Conservation (phyloP, 1,284 basidiomycete genomes). For the Sphagnurus paluster region DNA sequence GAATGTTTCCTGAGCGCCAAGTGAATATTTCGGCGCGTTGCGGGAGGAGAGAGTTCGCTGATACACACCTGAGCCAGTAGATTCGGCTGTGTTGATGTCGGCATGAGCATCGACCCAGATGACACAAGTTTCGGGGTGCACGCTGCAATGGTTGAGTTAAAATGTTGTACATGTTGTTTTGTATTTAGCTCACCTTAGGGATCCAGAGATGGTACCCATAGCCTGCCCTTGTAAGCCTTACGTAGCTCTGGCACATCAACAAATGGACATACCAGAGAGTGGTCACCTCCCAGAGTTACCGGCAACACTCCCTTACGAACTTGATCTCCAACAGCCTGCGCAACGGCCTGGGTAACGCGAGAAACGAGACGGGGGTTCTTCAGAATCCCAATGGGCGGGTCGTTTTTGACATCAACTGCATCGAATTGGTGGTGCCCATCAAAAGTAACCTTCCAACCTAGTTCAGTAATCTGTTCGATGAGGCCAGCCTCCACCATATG, state of each 20-base stretch:
- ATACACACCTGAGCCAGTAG: slow-evolving; percentile 74
- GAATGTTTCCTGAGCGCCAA: slow-evolving; percentile 75
- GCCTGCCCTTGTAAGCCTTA: slow-evolving; percentile 50
- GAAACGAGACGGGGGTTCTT: slow-evolving; percentile 89
- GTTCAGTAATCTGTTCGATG: slow-evolving; percentile 67
- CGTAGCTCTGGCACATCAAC: background rate
- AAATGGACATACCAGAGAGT: slow-evolving; percentile 72
- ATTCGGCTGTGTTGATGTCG: slow-evolving; percentile 91
- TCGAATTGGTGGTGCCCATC: slow-evolving; percentile 90
- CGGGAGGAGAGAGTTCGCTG: slow-evolving; percentile 10
- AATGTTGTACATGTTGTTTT: background rate
- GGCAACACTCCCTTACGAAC: slow-evolving; percentile 80
- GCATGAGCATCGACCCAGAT: slow-evolving; percentile 95
- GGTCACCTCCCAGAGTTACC: slow-evolving; percentile 95
- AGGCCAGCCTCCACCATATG: slow-evolving; percentile 86
- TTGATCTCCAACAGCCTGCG: slow-evolving; percentile 75
- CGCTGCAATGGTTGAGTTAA: slow-evolving; percentile 37
- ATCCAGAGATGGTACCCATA: slow-evolving; percentile 90
- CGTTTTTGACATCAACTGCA: slow-evolving; percentile 63
- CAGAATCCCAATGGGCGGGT: slow-evolving; percentile 84
- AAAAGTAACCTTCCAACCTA: slow-evolving; percentile 91
- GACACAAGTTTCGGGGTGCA: slow-evolving; percentile 76
- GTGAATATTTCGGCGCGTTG: slow-evolving; percentile 14
- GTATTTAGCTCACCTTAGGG: slow-evolving; percentile 54
- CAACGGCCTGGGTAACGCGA: slow-evolving; percentile 80